Evolutionary conservation across 768 basidiomycete species (phyloP).

Genomic region (Mycena metata): DNA sequence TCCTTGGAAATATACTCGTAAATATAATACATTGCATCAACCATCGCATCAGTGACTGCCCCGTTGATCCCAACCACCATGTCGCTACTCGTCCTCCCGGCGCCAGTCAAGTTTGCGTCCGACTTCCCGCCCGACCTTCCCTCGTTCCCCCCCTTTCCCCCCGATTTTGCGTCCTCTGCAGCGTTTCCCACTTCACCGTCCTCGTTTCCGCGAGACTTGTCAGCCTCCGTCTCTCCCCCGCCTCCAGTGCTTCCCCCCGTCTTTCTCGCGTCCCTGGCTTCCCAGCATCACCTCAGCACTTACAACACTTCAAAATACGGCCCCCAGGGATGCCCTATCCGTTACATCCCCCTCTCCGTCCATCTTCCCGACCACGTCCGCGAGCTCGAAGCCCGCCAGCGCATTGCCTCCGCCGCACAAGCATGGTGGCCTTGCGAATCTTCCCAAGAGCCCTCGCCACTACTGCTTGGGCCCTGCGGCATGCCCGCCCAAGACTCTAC

Average conservation of each 20-base stretch:
- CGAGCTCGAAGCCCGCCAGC: constrained; percentile 68
- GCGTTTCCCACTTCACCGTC: not conserved
- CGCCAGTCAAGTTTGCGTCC: constrained; percentile 11
- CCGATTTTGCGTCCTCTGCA: not conserved
- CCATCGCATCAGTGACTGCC: not conserved
- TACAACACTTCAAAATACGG: constrained; percentile 82
- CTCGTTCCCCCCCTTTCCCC: not conserved
- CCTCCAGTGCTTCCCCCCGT: not conserved
- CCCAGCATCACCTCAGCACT: constrained; percentile 80
- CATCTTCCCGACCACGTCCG: constrained; percentile 70
- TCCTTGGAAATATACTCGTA: too few relatives aligned
- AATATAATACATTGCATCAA: too few relatives aligned
- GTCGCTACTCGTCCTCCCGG: constrained; percentile 22
- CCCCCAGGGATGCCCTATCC: constrained; percentile 64
- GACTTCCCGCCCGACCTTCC: not conserved
- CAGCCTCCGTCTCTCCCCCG: not conserved
- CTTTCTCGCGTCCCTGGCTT: constrained; percentile 68
- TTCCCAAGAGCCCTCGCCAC: constrained; percentile 31
- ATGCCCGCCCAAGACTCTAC: constrained; percentile 34
- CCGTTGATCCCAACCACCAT: too few relatives aligned
- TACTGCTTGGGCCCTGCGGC: constrained; percentile 49
- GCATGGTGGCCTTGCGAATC: constrained; percentile 65
- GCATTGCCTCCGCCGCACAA: constrained; percentile 48
- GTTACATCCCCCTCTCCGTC: constrained; percentile 75
- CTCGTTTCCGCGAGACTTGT: not conserved